Evolutionary conservation across 768 basidiomycete genomes (phyloP).

Genomic region (Lactifluus echinatus): DNA sequence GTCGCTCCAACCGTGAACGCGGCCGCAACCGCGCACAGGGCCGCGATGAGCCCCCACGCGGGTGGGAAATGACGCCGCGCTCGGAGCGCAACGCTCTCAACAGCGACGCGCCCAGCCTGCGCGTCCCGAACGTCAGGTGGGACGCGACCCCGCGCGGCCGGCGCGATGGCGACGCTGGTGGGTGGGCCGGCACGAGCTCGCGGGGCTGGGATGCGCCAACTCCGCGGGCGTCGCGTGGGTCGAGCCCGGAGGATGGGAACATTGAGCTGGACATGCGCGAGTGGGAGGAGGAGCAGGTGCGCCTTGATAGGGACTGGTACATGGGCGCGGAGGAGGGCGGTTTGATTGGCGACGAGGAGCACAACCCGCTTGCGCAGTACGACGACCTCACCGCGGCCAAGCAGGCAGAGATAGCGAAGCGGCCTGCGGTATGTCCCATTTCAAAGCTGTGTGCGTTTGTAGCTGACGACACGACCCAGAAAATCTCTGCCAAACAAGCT

Average conservation of each 20-base stretch:
- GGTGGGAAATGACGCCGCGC: constrained; percentile 57
- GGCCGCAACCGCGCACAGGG: constrained; percentile 29
- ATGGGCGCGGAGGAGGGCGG: constrained; percentile 82
- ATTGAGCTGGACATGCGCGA: constrained; percentile 69
- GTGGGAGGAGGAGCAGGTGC: constrained; percentile 96
- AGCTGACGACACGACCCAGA: constrained; percentile 37
- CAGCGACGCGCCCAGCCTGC: constrained; percentile 70
- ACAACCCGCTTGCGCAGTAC: constrained; percentile 88
- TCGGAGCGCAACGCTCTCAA: constrained; percentile 39
- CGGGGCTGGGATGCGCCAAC: constrained; percentile 79
- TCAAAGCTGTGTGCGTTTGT: background rate
- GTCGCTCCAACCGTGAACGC: constrained; percentile 76
- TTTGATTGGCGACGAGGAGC: constrained; percentile 81
- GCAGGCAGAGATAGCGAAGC: constrained; percentile 66
- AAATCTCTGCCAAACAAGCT: constrained; percentile 88
- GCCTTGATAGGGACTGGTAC: constrained; percentile 95
- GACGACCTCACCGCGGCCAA: constrained; percentile 71
- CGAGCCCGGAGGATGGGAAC: constrained; percentile 58
- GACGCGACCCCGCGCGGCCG: constrained; percentile 77
- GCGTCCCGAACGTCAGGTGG: constrained; percentile 90
- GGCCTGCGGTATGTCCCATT: constrained; percentile 50
- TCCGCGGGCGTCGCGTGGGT: constrained; percentile 56
- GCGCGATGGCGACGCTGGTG: constrained; percentile 45
- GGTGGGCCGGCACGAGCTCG: constrained; percentile 51
- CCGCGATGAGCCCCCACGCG: constrained; percentile 24